Evolutionary conservation across 2,329 filamentous ascomycete genomes (phyloP), one percentile per base, ranked within the genome.

Genomic region (Trichoderma polysporum): DNA sequence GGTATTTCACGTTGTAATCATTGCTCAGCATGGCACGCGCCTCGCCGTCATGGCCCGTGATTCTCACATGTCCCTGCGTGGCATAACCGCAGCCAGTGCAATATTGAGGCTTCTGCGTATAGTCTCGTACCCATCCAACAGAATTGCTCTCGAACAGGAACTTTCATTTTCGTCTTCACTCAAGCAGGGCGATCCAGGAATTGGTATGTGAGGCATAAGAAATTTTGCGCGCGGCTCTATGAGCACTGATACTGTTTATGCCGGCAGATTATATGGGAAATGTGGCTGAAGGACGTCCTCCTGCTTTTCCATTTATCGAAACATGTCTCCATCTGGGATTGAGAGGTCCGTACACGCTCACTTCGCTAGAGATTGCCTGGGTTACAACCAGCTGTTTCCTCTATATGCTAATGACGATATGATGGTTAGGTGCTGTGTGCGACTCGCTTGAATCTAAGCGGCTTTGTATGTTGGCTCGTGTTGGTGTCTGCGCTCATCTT

Each of bases 91-190:
- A 3, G 52, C 37, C 15, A 9, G n/a, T 5, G 22, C n/a, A 50
- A 25, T 45, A 19, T 19, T 58, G 22, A 27, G 33, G 10, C n/a
- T 37, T n/a, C 29, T 66, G 29, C 31, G 31, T 15, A 58, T 59
- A 27, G 33, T 66, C 33, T 58, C 53, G 17, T 15, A 27, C 19
- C 31, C 52, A 17, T 25, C 52, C 52, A 66, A 66, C 45, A 54
- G 62, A n/a, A 41, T 52, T 15, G 52, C 62, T 7, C 15, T 66
- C 10, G 41, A 66, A 47, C 53, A 66, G 53, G 62, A 66, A 17
- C 53, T 59, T 33, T 5, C 29, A 17, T 66, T 39, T 50, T 10
- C 35, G 6, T 35, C 50, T 22, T 22, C 29, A 12, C 8, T 54
- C 0, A 7, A 4, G 31, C 29, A 10, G 27, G 15, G 7, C 10